These are phyloP conservation scores for Cucumis hystrix DNA, from an alignment of 306 rosid genomes.

Conservation along the genomic window DNA sequence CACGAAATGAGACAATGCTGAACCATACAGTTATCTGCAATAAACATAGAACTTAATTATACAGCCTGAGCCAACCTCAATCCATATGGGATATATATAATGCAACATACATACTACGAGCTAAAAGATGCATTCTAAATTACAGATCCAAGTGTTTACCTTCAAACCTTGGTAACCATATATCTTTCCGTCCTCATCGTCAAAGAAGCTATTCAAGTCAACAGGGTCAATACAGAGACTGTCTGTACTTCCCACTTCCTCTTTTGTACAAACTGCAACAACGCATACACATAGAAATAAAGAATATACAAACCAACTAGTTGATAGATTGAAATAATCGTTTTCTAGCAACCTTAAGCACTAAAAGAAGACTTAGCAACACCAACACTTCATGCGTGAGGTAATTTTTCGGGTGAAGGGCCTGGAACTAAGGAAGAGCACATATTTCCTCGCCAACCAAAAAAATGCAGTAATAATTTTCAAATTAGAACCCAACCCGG, in stretches of 20 bases:
- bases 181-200: conserved; percentile 67
- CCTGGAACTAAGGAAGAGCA: background rate
- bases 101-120: background rate
- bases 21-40: conserved; percentile 78
- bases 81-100: background rate
- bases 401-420: no score
- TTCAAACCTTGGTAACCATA: conserved; percentile 79
- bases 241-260: conserved; percentile 43
- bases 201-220: conserved; percentile 59
- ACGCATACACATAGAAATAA: background rate
- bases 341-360: background rate
- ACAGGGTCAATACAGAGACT: conserved; percentile 38
- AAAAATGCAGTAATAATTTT: background rate
- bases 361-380: background rate
- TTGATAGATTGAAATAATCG: background rate
- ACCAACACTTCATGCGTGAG: background rate
- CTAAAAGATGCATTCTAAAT: background rate
- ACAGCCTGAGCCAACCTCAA: background rate
- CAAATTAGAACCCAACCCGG: background rate
- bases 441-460: background rate
- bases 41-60: background rate
- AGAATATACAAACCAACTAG: background rate
- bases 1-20: conserved; percentile 63
- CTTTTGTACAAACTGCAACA: conserved; percentile 54
- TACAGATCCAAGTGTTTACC: conserved; percentile 24